These are phyloP conservation scores for Neocucurbitaria cava DNA, from an alignment of 2,329 filamentous ascomycete species.

Conservation along the genomic window DNA sequence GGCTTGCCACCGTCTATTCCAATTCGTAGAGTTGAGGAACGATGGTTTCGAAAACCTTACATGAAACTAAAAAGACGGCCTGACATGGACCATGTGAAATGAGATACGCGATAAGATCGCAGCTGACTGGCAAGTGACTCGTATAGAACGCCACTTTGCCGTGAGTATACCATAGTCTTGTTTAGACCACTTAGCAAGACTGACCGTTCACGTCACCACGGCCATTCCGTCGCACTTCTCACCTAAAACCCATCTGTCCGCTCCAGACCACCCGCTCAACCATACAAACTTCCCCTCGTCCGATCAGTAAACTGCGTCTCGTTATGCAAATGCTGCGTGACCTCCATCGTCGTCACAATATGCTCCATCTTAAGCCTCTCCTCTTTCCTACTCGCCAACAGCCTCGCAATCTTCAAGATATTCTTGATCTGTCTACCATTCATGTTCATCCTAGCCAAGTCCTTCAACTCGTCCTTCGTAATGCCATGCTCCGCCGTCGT, in stretches of 20 bases:
- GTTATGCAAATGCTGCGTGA: constrained; percentile 51
- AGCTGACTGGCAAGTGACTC: too few relatives aligned
- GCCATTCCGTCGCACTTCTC: neutral
- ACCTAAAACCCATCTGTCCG: neutral
- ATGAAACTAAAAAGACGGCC: too few relatives aligned
- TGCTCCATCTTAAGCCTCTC: constrained; percentile 37
- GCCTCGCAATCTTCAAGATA: constrained; percentile 39
- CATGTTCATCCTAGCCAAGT: constrained; percentile 51
- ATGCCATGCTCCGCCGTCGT: constrained; percentile 15
- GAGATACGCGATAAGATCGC: too few relatives aligned
- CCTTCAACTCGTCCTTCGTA: constrained; percentile 16
- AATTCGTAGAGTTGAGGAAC: too few relatives aligned
- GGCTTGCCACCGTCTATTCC: neutral
- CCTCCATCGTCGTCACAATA: constrained; percentile 46
- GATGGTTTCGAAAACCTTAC: too few relatives aligned
- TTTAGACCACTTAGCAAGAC: neutral
- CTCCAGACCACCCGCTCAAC: constrained; percentile 4
- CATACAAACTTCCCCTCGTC: constrained; percentile 38
- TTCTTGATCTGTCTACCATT: constrained; percentile 63
- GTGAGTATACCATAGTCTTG: too few relatives aligned
- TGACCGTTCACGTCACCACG: neutral
- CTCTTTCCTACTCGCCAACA: constrained; percentile 36
- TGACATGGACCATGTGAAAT: too few relatives aligned
- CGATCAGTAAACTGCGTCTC: constrained; percentile 41
- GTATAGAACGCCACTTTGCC: too few relatives aligned